These are phyloP conservation scores for Coemansia pectinata DNA, from an alignment of 192 early-diverging fungal species.

Conservation along the genomic window DNA sequence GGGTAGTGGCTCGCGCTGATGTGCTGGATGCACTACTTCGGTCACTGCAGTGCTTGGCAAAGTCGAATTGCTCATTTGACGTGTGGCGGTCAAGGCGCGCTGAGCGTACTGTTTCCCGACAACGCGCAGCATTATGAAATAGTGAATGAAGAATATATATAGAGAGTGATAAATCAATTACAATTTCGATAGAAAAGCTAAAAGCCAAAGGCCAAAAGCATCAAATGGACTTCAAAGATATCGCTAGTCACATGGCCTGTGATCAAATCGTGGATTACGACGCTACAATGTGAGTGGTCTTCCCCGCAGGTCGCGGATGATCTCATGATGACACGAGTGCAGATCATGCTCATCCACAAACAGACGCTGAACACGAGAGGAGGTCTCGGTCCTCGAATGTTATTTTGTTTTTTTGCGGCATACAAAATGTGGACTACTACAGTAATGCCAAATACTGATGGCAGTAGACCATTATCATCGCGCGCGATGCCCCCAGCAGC, in stretches of 20 bases:
- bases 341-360: neutral
- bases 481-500: neutral
- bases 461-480: neutral
- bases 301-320: neutral
- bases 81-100: neutral
- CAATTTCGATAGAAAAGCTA: neutral
- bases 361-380: neutral
- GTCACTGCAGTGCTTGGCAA: neutral
- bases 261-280: neutral
- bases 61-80: constrained; percentile 8
- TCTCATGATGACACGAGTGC: neutral
- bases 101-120: constrained; percentile 3
- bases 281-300: neutral
- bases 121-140: neutral
- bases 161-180: neutral
- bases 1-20: constrained; percentile 44
- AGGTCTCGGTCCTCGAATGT: neutral
- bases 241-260: neutral
- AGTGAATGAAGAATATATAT: neutral
- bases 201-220: neutral
- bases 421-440: neutral
- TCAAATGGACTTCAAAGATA: neutral
- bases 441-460: neutral
- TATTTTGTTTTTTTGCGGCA: neutral
- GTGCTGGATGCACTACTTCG: constrained; percentile 43